Evolutionary conservation across 805 yeast species (phyloP), one percentile per base, ranked within the genome.

Genomic region (Wickerhamiella shivajii): DNA sequence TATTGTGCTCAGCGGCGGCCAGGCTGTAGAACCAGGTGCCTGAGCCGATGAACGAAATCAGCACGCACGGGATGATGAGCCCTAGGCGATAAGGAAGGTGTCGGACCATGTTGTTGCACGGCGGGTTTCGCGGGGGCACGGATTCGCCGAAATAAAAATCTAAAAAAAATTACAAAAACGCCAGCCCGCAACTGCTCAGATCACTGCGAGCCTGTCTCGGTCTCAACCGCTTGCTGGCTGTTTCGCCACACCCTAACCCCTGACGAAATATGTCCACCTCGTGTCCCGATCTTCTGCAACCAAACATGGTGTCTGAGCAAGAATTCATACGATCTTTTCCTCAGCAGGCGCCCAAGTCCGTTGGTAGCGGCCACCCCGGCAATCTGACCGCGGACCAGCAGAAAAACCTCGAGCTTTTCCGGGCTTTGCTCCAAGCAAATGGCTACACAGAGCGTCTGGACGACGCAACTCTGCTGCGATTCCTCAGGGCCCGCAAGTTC

Each of bases 401-500:
- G 52, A 56, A 60, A 19, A 65, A 67, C 18, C 58, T 87, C 39
- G 64, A 60, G 27, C 64, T 69, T 43, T 58, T 90, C 37, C 71
- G 75, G 46, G 63, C 59, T 13, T 59, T 65, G 30, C 64, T 85
- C 42, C 57, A 56, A 38, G 75, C 65, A 9, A 66, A 60, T 33
- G 94, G 92, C 4, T 83, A 64, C 60, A 65, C 63, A n/a, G 66
- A 71, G 33, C 74, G 97, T 48, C 57, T 80, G 35, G 98, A 90
- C 56, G 94, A 81, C 49, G 81, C 94, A 11, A 68, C 90, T 3
- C 60, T 64, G 50, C 56, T 75, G 41, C 74, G 98, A 47, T 90
- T 90, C 59, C 64, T 90, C 43, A 73, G 97, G 52, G 98, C 98
- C 7, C 74, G 98, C 60, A 85, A 84, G 66, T 90, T 90, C 52